phyloP scores from a whole-genome alignment of 1,139 yeast genomes.

The Debaryomyces singareniensis region DNA sequence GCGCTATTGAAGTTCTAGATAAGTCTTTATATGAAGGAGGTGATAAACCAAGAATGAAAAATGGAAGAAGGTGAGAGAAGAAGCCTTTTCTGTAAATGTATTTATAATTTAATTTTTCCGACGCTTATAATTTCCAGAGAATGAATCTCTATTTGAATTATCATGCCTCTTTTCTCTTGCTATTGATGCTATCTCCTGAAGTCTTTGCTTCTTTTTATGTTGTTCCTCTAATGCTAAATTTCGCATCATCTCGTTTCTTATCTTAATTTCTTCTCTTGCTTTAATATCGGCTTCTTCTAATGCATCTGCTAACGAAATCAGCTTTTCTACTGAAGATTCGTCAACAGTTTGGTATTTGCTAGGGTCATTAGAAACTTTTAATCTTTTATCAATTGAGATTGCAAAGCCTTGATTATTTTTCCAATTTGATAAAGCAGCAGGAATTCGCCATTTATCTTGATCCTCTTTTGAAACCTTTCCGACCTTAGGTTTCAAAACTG shows the following conservation, averaged over 20 bases:
- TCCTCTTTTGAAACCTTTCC: conserved; percentile 67
- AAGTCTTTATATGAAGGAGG: conserved; percentile 57
- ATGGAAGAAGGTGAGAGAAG: background rate
- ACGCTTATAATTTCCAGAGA: background rate
- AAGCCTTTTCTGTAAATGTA: background rate
- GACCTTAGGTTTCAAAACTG: conserved; percentile 20
- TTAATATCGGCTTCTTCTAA: conserved; percentile 66
- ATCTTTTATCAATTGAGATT: conserved; percentile 71
- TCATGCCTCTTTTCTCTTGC: conserved; percentile 33
- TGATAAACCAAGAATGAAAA: conserved; percentile 20
- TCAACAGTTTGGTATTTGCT: conserved; percentile 9
- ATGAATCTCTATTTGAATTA: background rate
- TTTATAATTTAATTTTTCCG: background rate
- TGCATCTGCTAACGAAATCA: conserved; percentile 63
- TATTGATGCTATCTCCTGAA: conserved; percentile 52
- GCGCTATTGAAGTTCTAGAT: conserved; percentile 47
- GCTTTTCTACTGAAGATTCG: conserved; percentile 50
- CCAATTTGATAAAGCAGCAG: conserved; percentile 93
- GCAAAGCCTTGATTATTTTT: conserved; percentile 90
- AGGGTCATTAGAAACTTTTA: conserved; percentile 52
- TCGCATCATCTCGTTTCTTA: conserved; percentile 52
- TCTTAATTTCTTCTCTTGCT: conserved; percentile 65
- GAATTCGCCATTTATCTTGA: conserved; percentile 78
- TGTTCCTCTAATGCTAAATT: conserved; percentile 51
- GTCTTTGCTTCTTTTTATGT: conserved; percentile 52